phyloP scores from a whole-genome alignment of 2,329 filamentous ascomycete species.

The Teratosphaeriaceae sp. region DNA sequence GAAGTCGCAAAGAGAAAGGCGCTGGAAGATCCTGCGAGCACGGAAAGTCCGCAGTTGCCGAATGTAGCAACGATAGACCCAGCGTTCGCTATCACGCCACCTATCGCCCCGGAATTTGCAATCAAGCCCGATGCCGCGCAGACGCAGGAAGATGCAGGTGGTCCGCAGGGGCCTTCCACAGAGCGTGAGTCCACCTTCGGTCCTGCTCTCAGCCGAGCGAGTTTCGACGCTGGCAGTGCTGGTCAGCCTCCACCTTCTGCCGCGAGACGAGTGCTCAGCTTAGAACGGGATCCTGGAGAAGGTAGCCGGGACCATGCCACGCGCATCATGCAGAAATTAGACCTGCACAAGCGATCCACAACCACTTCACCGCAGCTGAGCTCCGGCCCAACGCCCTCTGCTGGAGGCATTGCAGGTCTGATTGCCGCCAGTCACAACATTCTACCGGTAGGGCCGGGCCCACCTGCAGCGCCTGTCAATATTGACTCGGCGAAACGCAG shows the following conservation, averaged over 20 bases:
- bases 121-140: conserved; percentile 57
- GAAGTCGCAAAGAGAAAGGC: conserved; percentile 91
- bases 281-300: conserved; percentile 47
- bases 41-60: too few species aligned
- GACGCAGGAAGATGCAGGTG: conserved; percentile 3
- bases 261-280: conserved; percentile 37
- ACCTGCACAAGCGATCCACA: conserved; percentile 76
- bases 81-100: conserved; percentile 87
- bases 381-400: conserved; percentile 30
- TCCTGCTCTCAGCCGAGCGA: not conserved
- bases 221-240: conserved; percentile 1
- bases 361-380: conserved; percentile 23
- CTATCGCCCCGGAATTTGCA: conserved; percentile 83
- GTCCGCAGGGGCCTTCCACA: too few species aligned
- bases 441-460: conserved; percentile 56
- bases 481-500: conserved; percentile 13
- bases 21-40: conserved; percentile 63
- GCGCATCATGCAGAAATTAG: conserved; percentile 86
- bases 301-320: conserved; percentile 73
- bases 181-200: conserved; percentile 29
- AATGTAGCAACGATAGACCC: conserved; percentile 51
- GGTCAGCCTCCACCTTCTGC: conserved; percentile 45
- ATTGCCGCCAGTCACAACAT: conserved; percentile 79
- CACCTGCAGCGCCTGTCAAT: conserved; percentile 28
- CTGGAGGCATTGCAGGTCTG: conserved; percentile 71